These are phyloP conservation scores for Grosmannia huntii DNA, from an alignment of 2,329 filamentous ascomycete genomes.

Conservation along the genomic window DNA sequence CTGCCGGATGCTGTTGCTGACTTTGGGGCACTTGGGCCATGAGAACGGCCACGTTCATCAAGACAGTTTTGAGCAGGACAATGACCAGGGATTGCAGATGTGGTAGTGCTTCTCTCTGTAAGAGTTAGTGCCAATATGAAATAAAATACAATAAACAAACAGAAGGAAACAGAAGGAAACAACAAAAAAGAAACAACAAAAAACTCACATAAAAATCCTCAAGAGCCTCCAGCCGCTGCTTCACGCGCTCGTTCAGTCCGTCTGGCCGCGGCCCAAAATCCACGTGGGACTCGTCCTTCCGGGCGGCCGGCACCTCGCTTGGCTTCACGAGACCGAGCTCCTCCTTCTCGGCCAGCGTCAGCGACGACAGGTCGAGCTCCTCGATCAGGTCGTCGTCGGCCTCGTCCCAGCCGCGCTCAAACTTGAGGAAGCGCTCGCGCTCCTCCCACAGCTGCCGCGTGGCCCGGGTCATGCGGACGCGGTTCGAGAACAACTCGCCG, in stretches of 20 bases:
- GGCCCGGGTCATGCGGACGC: conserved; percentile 82
- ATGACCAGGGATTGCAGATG: conserved; percentile 88
- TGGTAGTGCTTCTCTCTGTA: conserved; percentile 60
- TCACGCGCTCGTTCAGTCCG: conserved; percentile 38
- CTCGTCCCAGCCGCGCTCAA: conserved; percentile 76
- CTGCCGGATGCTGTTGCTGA: conserved; percentile 30
- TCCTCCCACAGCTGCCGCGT: conserved; percentile 94
- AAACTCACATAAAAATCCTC: conserved; percentile 73
- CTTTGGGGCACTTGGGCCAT: conserved; percentile 44
- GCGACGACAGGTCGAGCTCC: conserved; percentile 23
- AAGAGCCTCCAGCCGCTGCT: conserved; percentile 56
- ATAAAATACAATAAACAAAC: conserved; percentile 24
- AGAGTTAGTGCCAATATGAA: conserved; percentile 9
- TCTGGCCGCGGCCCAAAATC: conserved; percentile 39
- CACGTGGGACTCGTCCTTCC: conserved; percentile 14
- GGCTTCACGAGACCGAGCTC: conserved; percentile 32
- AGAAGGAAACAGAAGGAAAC: conserved; percentile 27
- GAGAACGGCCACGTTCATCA: conserved; percentile 79
- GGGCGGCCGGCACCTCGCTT: conserved; percentile 14
- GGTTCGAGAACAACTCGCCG: conserved; percentile 76
- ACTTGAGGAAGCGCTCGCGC: conserved; percentile 80
- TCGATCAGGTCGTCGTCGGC: conserved; percentile 29
- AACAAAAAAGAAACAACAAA: conserved; percentile 36
- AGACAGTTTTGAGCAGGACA: conserved; percentile 76
- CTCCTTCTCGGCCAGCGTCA: conserved; percentile 29